Evolutionary conservation across 306 rosid genomes (phyloP).

Genomic region (Cicer yamashitae): DNA sequence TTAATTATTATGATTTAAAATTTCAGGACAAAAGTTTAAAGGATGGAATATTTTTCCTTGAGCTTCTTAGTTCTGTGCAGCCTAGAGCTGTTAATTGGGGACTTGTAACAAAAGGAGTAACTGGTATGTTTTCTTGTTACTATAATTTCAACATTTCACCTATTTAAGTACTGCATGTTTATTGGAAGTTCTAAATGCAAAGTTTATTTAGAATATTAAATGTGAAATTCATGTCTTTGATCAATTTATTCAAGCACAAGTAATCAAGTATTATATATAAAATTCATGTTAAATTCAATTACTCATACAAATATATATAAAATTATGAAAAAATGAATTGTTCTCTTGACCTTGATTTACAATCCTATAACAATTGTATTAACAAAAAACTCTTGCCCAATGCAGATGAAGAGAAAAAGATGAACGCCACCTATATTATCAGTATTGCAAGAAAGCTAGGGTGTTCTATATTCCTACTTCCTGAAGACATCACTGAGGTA

Average conservation of each 20-base stretch:
- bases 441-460: constrained; percentile 99
- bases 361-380: constrained; percentile 12
- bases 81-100: constrained; percentile 94
- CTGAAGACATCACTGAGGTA: constrained; percentile 98
- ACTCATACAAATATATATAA: background rate
- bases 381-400: constrained; percentile 22
- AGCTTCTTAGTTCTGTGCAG: constrained; percentile 91
- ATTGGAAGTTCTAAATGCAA: background rate
- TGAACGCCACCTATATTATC: constrained; percentile 96
- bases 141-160: background rate
- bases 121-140: constrained; percentile 61
- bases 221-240: background rate
- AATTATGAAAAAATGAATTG: no score
- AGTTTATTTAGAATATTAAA: background rate
- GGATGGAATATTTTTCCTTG: constrained; percentile 90
- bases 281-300: background rate
- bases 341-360: no score
- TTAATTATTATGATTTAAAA: constrained; percentile 36
- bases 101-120: constrained; percentile 84
- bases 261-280: no score
- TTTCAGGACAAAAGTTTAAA: constrained; percentile 87
- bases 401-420: constrained; percentile 89
- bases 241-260: background rate
- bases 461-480: constrained; percentile 93
- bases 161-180: background rate